A percentile compares a stretch with the other conserved stretches of the same genome.
Conservation (phyloP, 2,329 filamentous ascomycete genomes). For the Lachnellula willkommii region DNA sequence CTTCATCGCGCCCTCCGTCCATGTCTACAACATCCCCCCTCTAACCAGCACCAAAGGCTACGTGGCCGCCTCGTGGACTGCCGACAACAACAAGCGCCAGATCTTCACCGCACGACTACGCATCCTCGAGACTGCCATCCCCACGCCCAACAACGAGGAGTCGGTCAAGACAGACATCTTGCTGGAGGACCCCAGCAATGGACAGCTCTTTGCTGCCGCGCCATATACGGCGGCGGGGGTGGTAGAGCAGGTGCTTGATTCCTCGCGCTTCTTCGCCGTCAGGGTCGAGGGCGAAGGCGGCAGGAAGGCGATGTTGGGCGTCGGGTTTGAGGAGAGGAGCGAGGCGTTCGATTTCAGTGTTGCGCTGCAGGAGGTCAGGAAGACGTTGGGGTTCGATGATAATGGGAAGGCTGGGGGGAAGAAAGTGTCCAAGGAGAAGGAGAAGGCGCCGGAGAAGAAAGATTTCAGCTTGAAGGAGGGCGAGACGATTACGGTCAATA, state of each 20-base stretch:
- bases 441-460: conserved; percentile 48
- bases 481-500: conserved; percentile 79
- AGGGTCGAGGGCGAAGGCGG: conserved; percentile 71
- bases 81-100: conserved; percentile 58
- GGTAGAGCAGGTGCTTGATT: conserved; percentile 75
- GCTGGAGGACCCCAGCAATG: conserved; percentile 68
- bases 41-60: conserved; percentile 74
- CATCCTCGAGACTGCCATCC: conserved; percentile 64
- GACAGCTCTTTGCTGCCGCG: conserved; percentile 76
- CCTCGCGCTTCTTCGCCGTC: conserved; percentile 77
- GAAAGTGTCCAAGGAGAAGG: conserved; percentile 32
- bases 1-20: conserved; percentile 67
- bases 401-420: conserved; percentile 28
- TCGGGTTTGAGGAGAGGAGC: conserved; percentile 81
- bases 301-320: conserved; percentile 71
- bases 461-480: conserved; percentile 86
- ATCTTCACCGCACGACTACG: conserved; percentile 84
- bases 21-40: conserved; percentile 85
- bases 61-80: conserved; percentile 71
- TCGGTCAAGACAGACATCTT: conserved; percentile 68
- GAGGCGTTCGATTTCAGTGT: conserved; percentile 85
- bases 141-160: conserved; percentile 38
- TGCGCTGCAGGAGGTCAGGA: conserved; percentile 70
- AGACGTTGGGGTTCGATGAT: conserved; percentile 59
- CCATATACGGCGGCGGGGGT: conserved; percentile 63